Evolutionary conservation across 2,329 filamentous ascomycete species (phyloP), one percentile per base, ranked within the genome.

Genomic region (Parastagonospora avenae): DNA sequence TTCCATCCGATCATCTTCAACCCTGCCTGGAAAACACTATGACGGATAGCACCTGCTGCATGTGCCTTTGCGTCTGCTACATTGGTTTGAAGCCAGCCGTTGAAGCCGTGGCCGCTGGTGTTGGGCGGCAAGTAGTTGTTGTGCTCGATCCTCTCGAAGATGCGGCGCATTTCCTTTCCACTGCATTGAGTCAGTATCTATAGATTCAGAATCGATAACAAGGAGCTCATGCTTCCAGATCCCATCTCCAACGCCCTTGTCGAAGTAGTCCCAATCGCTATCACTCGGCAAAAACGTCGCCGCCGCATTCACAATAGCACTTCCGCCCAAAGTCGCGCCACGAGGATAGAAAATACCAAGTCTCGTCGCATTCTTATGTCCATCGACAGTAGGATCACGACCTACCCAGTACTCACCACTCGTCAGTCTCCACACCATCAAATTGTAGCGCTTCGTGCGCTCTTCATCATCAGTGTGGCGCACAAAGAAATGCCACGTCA

Each of bases 401-500:
- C 60, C 60, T 19, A 62, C 54, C 57, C 58, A 62, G 11, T 57
- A 59, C 15, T 54, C 56, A 15, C 57, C 59, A 41, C 51, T 55
- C 9, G 47, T 44, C 36, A 59, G 32, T 32, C 50, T 54, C 59
- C 60, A 60, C 15, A 54, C 53, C 31, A 60, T 10, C 31, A 56
- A 29, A 6, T 59, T 56, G 60, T 86, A 82, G 48, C 76, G 72
- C 27, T 78, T 74, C 52, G 82, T 78, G 24, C 79, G 76, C 30
- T 72, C 71, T 24, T 80, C 68, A 52, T 85, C 77, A 5, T 76
- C 72, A 59, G 84, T 85, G 63, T 86, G 84, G 30, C 78, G 77
- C 7, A 85, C 81, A 50, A 81, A 87, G 67, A 82, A 86, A 59
- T 84, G 79, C 84, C 85, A 80, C 4, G 80, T 81, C 1, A 80